Base-by-base conservation (phyloP, 2,329 filamentous ascomycete species). In the Aspergillus felis region DNA sequence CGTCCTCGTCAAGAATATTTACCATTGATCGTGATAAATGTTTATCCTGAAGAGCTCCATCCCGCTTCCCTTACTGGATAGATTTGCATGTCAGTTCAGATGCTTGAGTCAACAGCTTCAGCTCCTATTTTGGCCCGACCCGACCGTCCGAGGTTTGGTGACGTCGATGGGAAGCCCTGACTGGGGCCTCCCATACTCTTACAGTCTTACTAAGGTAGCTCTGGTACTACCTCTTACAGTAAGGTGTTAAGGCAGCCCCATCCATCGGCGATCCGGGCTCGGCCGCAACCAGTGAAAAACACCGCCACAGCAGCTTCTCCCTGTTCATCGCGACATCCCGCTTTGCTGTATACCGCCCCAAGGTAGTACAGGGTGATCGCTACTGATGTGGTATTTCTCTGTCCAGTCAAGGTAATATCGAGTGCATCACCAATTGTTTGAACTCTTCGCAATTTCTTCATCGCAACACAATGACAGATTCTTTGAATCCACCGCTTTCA, bases 401-500 rank as follows among this genome's bases (percentile, higher is more conserved):
- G 1, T 1, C 14, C 14, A 38, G 32, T 38, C 14, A 7, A 17
- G 14, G 32, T 6, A n/a, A 17, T 38, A 17, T 3, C 6, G 14
- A 38, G 32, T 38, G 32, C 32, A 17, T 44, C 22, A 44, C 22
- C n/a, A 12, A 44, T 44, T 22, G 41, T 44, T 44, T 25, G 44
- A 27, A 24, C 14, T 24, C 24, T 25, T 47, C 3, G 3, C 3
- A 6, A 17, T 24, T 7, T 14, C 9, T 14, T 7, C 22, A 25
- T 20, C 29, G 54, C 61, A 64, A 51, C 56, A 38, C 14, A 38
- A 80, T 80, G 78, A 67, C 74, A 27, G 76, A 78, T 55, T 64
- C 69, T 38, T 64, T 87, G 61, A 84, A 88, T 71, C 86, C 88
- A 62, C 87, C 88, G 3, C 82, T 92, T 61, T 89, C 86, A 70